These are phyloP conservation scores for Penicillium sp. DNA, from an alignment of 2,329 filamentous ascomycete species.

Conservation along the genomic window DNA sequence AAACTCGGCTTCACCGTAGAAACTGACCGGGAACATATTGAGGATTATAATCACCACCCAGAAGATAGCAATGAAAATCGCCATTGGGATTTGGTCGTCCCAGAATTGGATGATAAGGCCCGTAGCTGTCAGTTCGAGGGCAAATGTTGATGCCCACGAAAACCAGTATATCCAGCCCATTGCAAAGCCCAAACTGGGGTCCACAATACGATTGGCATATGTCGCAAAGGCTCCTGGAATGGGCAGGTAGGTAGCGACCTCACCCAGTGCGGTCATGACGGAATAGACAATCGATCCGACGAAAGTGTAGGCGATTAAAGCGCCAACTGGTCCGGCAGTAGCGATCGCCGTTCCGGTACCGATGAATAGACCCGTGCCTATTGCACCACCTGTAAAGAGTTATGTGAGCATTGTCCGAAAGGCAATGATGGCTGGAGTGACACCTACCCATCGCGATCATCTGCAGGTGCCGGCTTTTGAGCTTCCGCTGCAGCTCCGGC, in stretches of 20 bases:
- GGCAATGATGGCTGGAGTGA: background rate
- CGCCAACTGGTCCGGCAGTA: conserved; percentile 4
- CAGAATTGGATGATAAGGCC: conserved; percentile 10
- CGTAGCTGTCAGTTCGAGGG: conserved; percentile 7
- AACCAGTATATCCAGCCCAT: conserved; percentile 56
- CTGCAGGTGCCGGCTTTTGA: conserved; percentile 10
- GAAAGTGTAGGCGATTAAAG: conserved; percentile 6
- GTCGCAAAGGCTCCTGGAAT: conserved; percentile 6
- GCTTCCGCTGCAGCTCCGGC: conserved; percentile 7
- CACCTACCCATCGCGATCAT: conserved; percentile 12
- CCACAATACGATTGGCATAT: conserved; percentile 6
- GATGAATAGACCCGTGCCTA: conserved; percentile 7
- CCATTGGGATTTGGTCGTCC: conserved; percentile 7
- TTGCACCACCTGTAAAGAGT: conserved; percentile 3
- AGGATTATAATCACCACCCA: conserved; percentile 9
- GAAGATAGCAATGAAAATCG: conserved; percentile 7
- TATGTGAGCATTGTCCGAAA: background rate
- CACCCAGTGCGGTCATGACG: conserved; percentile 8
- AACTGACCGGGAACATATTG: conserved; percentile 11
- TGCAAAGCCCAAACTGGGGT: conserved; percentile 8
- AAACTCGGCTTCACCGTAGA: conserved; percentile 8
- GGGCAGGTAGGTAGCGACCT: conserved; percentile 9
- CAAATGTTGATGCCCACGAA: conserved; percentile 58
- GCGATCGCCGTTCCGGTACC: conserved; percentile 7
- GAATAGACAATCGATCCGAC: conserved; percentile 10